Base-by-base conservation (phyloP, 768 basidiomycete genomes). In the Hysterangium stoloniferum region DNA sequence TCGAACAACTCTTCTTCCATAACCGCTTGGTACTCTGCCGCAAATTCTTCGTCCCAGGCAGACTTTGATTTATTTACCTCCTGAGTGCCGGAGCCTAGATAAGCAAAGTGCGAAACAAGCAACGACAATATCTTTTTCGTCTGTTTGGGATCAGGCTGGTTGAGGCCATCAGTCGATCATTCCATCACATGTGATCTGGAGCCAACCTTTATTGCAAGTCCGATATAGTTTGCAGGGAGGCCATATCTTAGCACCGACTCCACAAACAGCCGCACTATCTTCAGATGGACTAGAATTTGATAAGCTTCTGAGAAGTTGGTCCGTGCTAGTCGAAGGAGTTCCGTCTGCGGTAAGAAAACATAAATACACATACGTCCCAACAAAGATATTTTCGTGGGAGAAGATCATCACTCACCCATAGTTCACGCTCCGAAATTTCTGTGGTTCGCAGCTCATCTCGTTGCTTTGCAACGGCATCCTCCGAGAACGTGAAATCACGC, bases 231-330 rank as follows among this genome's bases (percentile, higher is more conserved):
- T 1, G 94, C 90, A 4, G 96, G 96, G 8, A 97, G 72, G 47
- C 96, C 96, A 64, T 97, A 98, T 58, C 95, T 78, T 36, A 99
- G 75, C 17, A 97, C 94, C 51, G 90, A 93, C 69, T 99, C 96
- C 19, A 95, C 83, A 59, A 94, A 98, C 13, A 96, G 71, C 8
- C 91, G 83, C 13, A 96, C 67, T 44, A 95, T 76, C 67, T 98
- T 98, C 58, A 98, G 73, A 61, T 98, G 96, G 0, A 94, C 88
- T 17, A 97, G 74, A 46, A 95, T 74, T 64, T 98, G 90, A 70
- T 93, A 92, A 4, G 93, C 83, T 70, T 99, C 96, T 0, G 93
- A 94, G 65, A 98, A 99, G 68, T 95, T 97, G 46, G 90, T 96
- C 48, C 96, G 77, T 32, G 94, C 83, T 32, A 98, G 65, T 58